Evolutionary conservation across 225 moss, liverwort and hornwort species (phyloP).

Genomic region (Sphagnum tenellum): DNA sequence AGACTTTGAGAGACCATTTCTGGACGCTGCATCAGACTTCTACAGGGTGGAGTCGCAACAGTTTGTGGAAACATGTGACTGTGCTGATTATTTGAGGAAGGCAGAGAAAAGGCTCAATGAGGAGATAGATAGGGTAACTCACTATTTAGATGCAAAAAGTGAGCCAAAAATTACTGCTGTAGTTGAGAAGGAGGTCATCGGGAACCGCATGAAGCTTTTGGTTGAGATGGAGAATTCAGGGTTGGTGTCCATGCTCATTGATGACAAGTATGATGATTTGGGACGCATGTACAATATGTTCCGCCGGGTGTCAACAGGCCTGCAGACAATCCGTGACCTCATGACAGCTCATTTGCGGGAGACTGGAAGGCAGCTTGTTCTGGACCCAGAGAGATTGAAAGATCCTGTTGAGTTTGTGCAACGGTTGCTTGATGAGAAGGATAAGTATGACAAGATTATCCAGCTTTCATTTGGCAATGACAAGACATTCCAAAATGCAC

Average conservation of each 20-base stretch:
- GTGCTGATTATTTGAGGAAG: constrained; percentile 51
- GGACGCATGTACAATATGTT: constrained; percentile 54
- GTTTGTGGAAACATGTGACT: constrained; percentile 56
- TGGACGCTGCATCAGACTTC: constrained; percentile 57
- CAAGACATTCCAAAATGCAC: constrained; percentile 61
- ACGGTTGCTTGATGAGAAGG: constrained; percentile 53
- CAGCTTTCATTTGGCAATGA: constrained; percentile 59
- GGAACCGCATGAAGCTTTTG: constrained; percentile 53
- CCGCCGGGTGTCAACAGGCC: constrained; percentile 45
- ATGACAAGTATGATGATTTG: constrained; percentile 56
- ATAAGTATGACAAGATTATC: constrained; percentile 59
- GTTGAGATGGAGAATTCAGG: constrained; percentile 63
- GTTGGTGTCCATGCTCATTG: constrained; percentile 50
- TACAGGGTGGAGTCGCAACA: constrained; percentile 58
- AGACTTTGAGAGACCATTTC: constrained; percentile 49
- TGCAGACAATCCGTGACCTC: constrained; percentile 56
- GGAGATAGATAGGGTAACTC: constrained; percentile 51
- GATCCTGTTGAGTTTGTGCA: constrained; percentile 62
- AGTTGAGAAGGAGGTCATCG: constrained; percentile 56
- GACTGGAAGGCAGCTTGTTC: constrained; percentile 54
- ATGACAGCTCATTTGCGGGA: constrained; percentile 58
- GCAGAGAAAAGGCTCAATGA: constrained; percentile 54
- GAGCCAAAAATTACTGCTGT: constrained; percentile 56
- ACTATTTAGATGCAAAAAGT: constrained; percentile 51
- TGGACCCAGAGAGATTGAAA: constrained; percentile 53